Base-by-base conservation (phyloP, 805 yeast genomes). In the Yamadazyma phyllophila region DNA sequence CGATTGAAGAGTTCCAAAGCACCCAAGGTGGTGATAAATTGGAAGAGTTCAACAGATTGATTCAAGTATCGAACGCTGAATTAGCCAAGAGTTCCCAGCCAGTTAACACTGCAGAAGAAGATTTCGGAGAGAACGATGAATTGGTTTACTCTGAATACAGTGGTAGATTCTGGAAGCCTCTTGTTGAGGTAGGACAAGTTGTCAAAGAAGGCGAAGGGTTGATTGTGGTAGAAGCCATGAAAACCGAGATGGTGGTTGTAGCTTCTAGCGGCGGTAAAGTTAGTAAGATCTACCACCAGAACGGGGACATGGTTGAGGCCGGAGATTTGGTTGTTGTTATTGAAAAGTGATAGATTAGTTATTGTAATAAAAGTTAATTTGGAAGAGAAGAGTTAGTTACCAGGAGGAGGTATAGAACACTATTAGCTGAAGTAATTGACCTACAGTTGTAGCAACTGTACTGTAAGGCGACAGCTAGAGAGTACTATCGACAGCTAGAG, bases 231-330 rank as follows among this genome's bases (percentile, higher is more conserved):
- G 99, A 92, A 67, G 98, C 99, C 45, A 92, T 92, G 99, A 92
- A 92, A 75, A 94, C 98, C 0, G 99, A 92, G 68, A 92, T 92
- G 97, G 78, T 81, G 41, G 96, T 92, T 30, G 73, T 67, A 44
- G 81, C 97, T 15, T 77, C 96, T 1, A 72, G 61, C 45, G 71
- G 73, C 16, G 96, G 96, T 57, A 85, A 79, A 59, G 91, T 88
- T 16, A 60, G 78, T 40, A 85, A 86, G 67, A 71, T 88, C 37
- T 65, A 81, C 47, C 96, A 89, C 63, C 74, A 76, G 45, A 88
- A 89, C 60, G 98, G 98, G 59, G 97, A 92, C 60, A 88, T 94
- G 86, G 96, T 92, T 34, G 97, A 92, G 49, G 89, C 97, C 33
- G 99, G 99, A 52, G 98, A 94, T 63, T 69, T 89, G 50, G 96